Evolutionary conservation across 495 filamentous ascomycete genomes (phyloP), one percentile per base, ranked within the genome.

Genomic region (Aspergillus avenaceus): DNA sequence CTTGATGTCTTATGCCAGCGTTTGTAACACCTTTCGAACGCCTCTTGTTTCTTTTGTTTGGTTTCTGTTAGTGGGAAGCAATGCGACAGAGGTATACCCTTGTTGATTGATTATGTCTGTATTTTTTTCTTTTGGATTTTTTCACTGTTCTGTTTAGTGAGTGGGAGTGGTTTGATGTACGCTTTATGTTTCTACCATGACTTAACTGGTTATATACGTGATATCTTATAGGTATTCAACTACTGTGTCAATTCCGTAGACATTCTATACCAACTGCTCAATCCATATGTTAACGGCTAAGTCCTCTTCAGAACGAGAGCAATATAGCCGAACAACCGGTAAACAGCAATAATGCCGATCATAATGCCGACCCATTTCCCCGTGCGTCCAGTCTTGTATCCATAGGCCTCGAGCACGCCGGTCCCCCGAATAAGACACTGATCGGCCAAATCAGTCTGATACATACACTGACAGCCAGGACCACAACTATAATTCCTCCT

Each of bases 301-400:
- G 43, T 59, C 54, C 43, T 61, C 51, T 63, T 64, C 60, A 70
- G 22, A 11, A 56, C 45, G 47, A 75, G 59, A 6, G 63, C 73
- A 58, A 73, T 53, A 70, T 70, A 80, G 12, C 76, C 79, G n/a
- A 90, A 72, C 8, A 90, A 29, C 40, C 88, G 69, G 68, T 89
- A 90, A 0, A 81, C 88, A 0, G 79, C 61, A 62, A 89, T 83
- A 47, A 93, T 91, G 5, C 70, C 82, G 16, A 91, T 53, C 60
- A 91, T 66, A 58, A 91, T 90, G 0, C 88, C 88, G 21, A 88
- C 79, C 78, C 86, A 88, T 52, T 81, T 81, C 0, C 83, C 85
- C 24, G 75, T 81, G 22, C 74, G 62, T 0, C 82, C 84, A 13
- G 74, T 79, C 9, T 70, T 65, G 63, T 88, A 91, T 3, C 82